A percentile compares a stretch with the other conserved stretches of the same genome.
Evolutionary conservation across 2,329 filamentous ascomycete species (phyloP).

Genomic region (Colletotrichum horii): DNA sequence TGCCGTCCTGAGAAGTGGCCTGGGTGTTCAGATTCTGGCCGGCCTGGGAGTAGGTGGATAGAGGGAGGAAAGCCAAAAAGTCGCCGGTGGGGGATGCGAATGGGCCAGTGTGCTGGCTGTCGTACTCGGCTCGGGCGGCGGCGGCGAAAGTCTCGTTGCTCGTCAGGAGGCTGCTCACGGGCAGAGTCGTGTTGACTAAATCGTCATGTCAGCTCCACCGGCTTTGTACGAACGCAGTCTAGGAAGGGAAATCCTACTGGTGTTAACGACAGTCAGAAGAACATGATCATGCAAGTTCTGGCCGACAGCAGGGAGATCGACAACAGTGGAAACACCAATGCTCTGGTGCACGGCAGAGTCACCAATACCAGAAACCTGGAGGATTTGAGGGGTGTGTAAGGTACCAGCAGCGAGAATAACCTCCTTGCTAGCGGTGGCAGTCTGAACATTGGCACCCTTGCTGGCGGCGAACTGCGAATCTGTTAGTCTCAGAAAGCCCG

Average conservation of each 20-base stretch:
- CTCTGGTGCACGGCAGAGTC: slow-evolving; percentile 6
- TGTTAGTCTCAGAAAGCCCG: neutral
- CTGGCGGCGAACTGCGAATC: neutral
- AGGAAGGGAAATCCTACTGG: neutral
- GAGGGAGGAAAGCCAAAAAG: slow-evolving; percentile 19
- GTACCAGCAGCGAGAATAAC: slow-evolving; percentile 47
- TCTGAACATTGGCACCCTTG: neutral
- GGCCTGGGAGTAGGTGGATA: slow-evolving; percentile 32
- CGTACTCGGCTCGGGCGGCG: slow-evolving; percentile 34
- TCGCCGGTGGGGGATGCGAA: slow-evolving; percentile 31
- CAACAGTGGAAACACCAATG: slow-evolving; percentile 15
- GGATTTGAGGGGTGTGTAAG: slow-evolving; percentile 46
- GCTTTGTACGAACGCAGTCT: neutral
- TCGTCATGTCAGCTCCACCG: neutral
- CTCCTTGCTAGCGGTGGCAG: slow-evolving; percentile 33
- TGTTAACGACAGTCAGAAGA: slow-evolving; percentile 8
- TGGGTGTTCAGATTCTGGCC: slow-evolving; percentile 28
- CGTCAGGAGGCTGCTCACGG: slow-evolving; percentile 25
- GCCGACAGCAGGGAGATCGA: slow-evolving; percentile 20
- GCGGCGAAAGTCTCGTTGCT: slow-evolving; percentile 37
- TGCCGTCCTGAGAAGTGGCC: slow-evolving; percentile 35
- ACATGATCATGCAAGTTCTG: slow-evolving; percentile 24
- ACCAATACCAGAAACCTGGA: slow-evolving; percentile 58
- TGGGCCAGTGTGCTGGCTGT: slow-evolving; percentile 31
- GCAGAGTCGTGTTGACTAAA: slow-evolving; percentile 12